Conservation (phyloP, 2,329 filamentous ascomycete genomes). For the Stemphylium lycopersici region DNA sequence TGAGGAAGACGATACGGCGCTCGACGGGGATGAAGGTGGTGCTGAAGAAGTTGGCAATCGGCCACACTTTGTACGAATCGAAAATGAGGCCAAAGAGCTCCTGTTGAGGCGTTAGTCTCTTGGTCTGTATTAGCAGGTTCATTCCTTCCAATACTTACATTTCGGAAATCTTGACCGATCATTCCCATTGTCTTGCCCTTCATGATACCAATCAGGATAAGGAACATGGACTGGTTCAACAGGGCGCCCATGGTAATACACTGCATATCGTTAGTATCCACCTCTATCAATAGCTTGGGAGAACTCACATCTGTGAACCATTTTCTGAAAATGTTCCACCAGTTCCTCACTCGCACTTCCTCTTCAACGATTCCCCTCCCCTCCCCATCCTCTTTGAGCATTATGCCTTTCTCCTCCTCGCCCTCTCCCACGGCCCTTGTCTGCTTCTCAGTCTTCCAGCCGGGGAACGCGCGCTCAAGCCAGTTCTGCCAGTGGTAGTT, state of each 20-base stretch:
- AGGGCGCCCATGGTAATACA: constrained; percentile 68
- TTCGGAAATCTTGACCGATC: constrained; percentile 41
- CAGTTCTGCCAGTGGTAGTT: constrained; percentile 88
- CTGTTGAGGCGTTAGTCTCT: constrained; percentile 16
- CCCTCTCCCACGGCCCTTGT: constrained; percentile 22
- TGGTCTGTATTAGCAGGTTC: constrained; percentile 23
- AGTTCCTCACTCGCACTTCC: constrained; percentile 40
- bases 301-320: constrained; percentile 62
- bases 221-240: constrained; percentile 70
- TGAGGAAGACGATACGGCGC: constrained; percentile 72
- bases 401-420: constrained; percentile 39
- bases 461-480: constrained; percentile 77
- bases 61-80: constrained; percentile 77
- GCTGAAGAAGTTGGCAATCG: constrained; percentile 71
- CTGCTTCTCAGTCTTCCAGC: constrained; percentile 47
- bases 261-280: constrained; percentile 16
- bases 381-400: constrained; percentile 36
- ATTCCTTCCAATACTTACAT: constrained; percentile 40
- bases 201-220: constrained; percentile 63
- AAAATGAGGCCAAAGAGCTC: constrained; percentile 45
- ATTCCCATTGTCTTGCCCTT: constrained; percentile 43
- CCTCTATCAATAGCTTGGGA: not conserved
- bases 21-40: constrained; percentile 74
- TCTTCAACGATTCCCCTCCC: constrained; percentile 35
- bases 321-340: constrained; percentile 70